These are phyloP conservation scores for Metarhizium rileyi DNA, from an alignment of 2,329 filamentous ascomycete genomes.

Conservation along the genomic window DNA sequence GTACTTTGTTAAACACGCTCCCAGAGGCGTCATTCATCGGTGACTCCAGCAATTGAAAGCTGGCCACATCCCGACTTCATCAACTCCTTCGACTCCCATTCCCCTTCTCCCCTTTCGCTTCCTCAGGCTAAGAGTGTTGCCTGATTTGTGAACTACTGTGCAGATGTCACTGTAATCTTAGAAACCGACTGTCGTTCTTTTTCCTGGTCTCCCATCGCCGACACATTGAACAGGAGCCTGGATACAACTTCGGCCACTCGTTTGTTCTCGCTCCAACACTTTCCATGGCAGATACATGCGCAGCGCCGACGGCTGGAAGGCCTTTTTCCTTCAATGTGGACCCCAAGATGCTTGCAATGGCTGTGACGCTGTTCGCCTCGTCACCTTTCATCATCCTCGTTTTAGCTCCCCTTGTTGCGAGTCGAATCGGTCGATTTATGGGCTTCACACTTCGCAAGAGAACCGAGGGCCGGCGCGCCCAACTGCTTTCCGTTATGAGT, in stretches of 20 bases:
- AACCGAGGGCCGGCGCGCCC: slow-evolving; percentile 50
- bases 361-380: slow-evolving; percentile 13
- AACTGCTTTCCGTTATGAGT: slow-evolving; percentile 43
- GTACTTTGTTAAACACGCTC: too few species aligned
- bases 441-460: slow-evolving; percentile 55
- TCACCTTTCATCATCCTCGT: slow-evolving; percentile 15
- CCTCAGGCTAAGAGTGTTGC: too few species aligned
- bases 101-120: too few species aligned
- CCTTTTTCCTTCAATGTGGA: slow-evolving; percentile 21
- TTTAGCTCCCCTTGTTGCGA: slow-evolving; percentile 16
- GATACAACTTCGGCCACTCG: neutral
- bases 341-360: slow-evolving; percentile 16
- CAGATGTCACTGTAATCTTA: neutral
- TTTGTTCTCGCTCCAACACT: neutral
- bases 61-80: neutral
- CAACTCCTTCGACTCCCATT: neutral
- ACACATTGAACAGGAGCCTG: too few species aligned
- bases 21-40: too few species aligned
- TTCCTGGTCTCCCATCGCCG: neutral
- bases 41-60: neutral
- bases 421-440: slow-evolving; percentile 30
- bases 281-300: slow-evolving; percentile 19
- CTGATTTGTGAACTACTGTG: too few species aligned
- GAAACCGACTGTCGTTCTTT: neutral
- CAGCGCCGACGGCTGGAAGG: slow-evolving; percentile 16